Evolutionary conservation across 1,284 basidiomycete species (phyloP).

Genomic region (Irpex rosettiformis): DNA sequence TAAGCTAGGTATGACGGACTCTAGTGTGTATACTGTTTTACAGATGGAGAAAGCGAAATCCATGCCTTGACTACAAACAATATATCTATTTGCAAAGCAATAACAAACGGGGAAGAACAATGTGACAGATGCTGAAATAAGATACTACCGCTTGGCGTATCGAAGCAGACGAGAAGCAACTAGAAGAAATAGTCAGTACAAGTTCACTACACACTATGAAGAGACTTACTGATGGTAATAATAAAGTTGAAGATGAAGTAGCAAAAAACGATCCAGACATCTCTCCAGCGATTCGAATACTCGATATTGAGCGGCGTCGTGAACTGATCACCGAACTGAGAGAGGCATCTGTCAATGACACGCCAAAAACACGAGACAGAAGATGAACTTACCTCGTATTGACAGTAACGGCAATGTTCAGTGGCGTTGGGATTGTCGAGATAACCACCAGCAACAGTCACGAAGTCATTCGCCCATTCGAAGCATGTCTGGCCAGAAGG

Average conservation of each 20-base stretch:
- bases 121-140: neutral
- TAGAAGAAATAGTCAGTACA: constrained; percentile 15
- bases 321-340: constrained; percentile 65
- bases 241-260: constrained; percentile 74
- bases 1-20: neutral
- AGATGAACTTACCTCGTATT: constrained; percentile 40
- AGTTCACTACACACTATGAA: constrained; percentile 1
- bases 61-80: neutral
- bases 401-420: constrained; percentile 67
- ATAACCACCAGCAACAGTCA: constrained; percentile 69
- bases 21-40: neutral
- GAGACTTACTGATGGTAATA: constrained; percentile 57
- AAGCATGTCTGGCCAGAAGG: constrained; percentile 74
- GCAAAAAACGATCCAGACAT: constrained; percentile 68
- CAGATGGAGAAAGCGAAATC: neutral
- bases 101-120: neutral
- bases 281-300: constrained; percentile 68
- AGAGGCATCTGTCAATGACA: constrained; percentile 3
- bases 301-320: constrained; percentile 66
- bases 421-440: constrained; percentile 70
- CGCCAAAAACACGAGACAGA: neutral
- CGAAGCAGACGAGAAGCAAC: constrained; percentile 71
- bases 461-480: constrained; percentile 70
- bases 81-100: neutral
- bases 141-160: constrained; percentile 57